Evolutionary conservation across 257 asterid genomes (phyloP).

Genomic region (Solanum neorickii): DNA sequence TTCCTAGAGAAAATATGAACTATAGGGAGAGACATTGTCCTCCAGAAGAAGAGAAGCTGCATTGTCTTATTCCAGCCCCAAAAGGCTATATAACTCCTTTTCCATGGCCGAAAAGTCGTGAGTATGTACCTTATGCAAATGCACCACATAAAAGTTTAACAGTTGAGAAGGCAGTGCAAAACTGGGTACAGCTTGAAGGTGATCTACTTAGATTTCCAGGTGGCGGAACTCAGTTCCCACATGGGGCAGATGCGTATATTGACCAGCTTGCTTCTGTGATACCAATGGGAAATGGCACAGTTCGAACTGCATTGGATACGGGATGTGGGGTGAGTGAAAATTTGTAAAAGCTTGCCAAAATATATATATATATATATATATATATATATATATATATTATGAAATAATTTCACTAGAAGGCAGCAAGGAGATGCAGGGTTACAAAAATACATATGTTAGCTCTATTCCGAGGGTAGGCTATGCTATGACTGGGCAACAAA

Average conservation of each 20-base stretch:
- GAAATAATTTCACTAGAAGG: neutral
- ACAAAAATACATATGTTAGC: neutral
- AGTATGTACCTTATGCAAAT: slow-evolving; percentile 8
- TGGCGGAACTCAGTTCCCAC: slow-evolving; percentile 15
- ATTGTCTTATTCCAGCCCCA: slow-evolving; percentile 16
- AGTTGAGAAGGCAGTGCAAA: slow-evolving; percentile 15
- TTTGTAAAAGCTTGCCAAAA: neutral
- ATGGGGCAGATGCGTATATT: slow-evolving; percentile 11
- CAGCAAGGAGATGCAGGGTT: neutral
- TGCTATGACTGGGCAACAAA: neutral
- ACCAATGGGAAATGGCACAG: slow-evolving; percentile 15
- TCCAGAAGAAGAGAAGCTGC: slow-evolving; percentile 10
- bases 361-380: too few relatives aligned
- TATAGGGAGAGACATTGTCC: slow-evolving; percentile 16
- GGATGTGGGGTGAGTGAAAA: slow-evolving; percentile 14
- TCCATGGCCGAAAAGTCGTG: slow-evolving; percentile 15
- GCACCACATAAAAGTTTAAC: slow-evolving; percentile 11
- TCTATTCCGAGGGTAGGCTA: neutral
- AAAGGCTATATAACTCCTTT: slow-evolving; percentile 13
- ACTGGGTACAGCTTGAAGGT: slow-evolving; percentile 9
- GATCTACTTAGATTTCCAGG: slow-evolving; percentile 8
- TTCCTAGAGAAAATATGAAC: slow-evolving; percentile 10
- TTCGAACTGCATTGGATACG: slow-evolving; percentile 13
- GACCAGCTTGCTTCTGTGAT: slow-evolving; percentile 17
- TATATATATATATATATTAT: neutral